phyloP scores from a whole-genome alignment of 1,139 yeast genomes.

The Hyphopichia buzzinii region DNA sequence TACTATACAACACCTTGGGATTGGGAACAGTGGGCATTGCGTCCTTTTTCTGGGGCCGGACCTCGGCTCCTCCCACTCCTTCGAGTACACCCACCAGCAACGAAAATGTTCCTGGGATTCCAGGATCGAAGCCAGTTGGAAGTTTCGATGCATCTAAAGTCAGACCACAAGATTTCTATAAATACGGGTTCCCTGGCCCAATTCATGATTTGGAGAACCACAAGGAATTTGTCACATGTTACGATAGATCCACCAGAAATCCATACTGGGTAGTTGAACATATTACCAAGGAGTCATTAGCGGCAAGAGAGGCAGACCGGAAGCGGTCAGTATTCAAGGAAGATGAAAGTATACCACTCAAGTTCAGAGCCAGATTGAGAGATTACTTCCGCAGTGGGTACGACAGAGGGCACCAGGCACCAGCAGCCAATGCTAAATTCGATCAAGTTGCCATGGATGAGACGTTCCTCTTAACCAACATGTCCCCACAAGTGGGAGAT shows the following conservation, averaged over 20 bases:
- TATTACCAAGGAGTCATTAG: conserved; percentile 65
- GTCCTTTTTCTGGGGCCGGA: conserved; percentile 44
- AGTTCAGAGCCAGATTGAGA: conserved; percentile 69
- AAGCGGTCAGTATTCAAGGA: conserved; percentile 80
- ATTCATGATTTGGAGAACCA: conserved; percentile 75
- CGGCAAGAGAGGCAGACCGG: conserved; percentile 63
- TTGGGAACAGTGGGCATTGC: conserved; percentile 41
- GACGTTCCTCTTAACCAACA: conserved; percentile 84
- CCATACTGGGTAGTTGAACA: conserved; percentile 94
- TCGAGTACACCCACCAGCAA: conserved; percentile 6
- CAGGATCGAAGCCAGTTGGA: conserved; percentile 11
- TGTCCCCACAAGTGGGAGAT: conserved; percentile 96
- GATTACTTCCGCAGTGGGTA: conserved; percentile 95
- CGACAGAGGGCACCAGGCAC: conserved; percentile 97
- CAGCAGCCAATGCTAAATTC: conserved; percentile 96
- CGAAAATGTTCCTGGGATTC: conserved; percentile 12
- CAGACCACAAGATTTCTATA: conserved; percentile 74
- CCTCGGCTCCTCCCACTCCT: conserved; percentile 16
- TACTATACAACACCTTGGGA: conserved; percentile 29
- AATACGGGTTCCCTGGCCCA: conserved; percentile 95
- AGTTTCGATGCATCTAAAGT: conserved; percentile 34
- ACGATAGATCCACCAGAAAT: conserved; percentile 78
- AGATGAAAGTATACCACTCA: conserved; percentile 78
- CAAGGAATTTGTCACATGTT: conserved; percentile 79
- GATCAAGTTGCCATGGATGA: conserved; percentile 92